Percentiles rank a stretch among this genome's conserved stretches.
phyloP scores from a whole-genome alignment of 306 rosid species.

The Dalbergia cultrata region DNA sequence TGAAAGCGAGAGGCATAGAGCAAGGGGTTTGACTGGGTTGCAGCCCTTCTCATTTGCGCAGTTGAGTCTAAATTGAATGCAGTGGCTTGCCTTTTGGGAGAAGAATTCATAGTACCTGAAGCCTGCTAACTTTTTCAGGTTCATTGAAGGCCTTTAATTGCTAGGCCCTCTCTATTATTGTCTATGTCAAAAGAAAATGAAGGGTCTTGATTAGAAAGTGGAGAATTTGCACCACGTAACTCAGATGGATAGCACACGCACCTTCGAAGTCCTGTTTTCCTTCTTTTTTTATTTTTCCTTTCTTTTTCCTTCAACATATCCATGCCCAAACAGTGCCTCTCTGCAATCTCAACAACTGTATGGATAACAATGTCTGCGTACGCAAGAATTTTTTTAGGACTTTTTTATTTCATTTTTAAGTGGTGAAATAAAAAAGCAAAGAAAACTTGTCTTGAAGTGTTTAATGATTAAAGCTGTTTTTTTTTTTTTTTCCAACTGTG shows the following conservation, averaged over 20 bases:
- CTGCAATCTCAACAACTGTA: background rate
- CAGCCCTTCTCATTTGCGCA: constrained; percentile 31
- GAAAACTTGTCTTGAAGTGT: constrained; percentile 16
- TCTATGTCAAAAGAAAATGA: constrained; percentile 37
- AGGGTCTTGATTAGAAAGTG: constrained; percentile 4
- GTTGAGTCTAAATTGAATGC: constrained; percentile 68
- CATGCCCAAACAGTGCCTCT: background rate
- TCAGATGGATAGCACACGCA: background rate
- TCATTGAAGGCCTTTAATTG: constrained; percentile 73
- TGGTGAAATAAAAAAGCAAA: background rate
- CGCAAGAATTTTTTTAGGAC: background rate
- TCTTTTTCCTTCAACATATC: background rate
- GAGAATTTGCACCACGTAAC: constrained; percentile 28
- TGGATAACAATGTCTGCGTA: background rate
- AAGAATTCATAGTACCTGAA: constrained; percentile 74
- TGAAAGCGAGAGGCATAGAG: constrained; percentile 15
- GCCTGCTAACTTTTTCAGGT: constrained; percentile 71
- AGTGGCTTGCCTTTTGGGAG: constrained; percentile 51
- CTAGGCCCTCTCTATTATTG: constrained; percentile 71
- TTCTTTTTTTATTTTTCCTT: background rate
- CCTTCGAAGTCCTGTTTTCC: background rate
- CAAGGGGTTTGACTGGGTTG: constrained; percentile 48
- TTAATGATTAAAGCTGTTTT: background rate
- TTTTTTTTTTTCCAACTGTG: constrained; percentile 10
- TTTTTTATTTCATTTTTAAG: background rate